These are phyloP conservation scores for Trichosanthes cucumerina DNA, from an alignment of 306 rosid genomes.

Conservation along the genomic window DNA sequence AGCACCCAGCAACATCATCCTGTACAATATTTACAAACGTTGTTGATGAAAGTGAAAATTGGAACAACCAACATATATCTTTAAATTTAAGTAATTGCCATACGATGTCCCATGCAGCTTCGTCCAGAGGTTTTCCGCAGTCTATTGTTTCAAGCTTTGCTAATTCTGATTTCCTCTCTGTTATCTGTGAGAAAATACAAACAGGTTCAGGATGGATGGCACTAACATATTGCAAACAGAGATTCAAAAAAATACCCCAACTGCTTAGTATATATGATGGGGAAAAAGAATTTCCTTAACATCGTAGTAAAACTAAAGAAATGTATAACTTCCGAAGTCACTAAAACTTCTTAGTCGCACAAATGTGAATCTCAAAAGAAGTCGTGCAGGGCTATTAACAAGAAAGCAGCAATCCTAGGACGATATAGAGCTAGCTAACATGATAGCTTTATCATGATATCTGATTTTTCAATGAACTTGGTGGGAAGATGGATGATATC, in stretches of 20 bases:
- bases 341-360: neutral
- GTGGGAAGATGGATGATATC: neutral
- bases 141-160: slow-evolving; percentile 73
- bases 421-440: neutral
- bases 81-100: neutral
- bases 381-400: neutral
- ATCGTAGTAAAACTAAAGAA: neutral
- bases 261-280: neutral
- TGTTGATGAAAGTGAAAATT: neutral
- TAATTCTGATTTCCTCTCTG: slow-evolving; percentile 43
- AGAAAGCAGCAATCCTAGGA: neutral
- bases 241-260: neutral
- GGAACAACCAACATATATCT: neutral
- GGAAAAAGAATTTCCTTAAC: neutral
- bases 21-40: slow-evolving; percentile 17
- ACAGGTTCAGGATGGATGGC: neutral
- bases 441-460: neutral
- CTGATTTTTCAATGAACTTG: neutral
- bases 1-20: slow-evolving; percentile 99
- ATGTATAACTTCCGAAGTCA: neutral
- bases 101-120: slow-evolving; percentile 89
- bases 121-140: slow-evolving; percentile 87
- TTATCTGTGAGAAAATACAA: slow-evolving; percentile 31
- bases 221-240: neutral
- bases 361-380: neutral